phyloP scores from a whole-genome alignment of 805 yeast genomes.

The Aciculoconidium aculeatum region DNA sequence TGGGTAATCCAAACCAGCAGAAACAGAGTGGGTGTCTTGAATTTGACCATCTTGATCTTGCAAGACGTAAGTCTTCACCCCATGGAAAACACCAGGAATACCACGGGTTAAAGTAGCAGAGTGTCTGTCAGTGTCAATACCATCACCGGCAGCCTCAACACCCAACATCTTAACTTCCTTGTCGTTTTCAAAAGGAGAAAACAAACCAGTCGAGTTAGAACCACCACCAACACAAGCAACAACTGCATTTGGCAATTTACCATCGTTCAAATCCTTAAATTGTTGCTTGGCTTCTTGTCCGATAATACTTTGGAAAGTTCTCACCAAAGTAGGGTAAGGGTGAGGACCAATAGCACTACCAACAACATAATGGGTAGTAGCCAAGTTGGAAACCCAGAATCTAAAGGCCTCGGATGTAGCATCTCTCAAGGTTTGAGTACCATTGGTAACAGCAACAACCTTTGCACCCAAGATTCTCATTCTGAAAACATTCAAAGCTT shows the following conservation, averaged over 20 bases:
- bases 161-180: conserved; percentile 75
- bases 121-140: conserved; percentile 81
- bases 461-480: conserved; percentile 95
- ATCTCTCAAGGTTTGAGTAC: conserved; percentile 94
- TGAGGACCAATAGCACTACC: conserved; percentile 99
- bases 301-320: conserved; percentile 96
- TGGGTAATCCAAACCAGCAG: conserved; percentile 98
- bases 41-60: conserved; percentile 94
- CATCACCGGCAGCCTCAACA: conserved; percentile 99
- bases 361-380: conserved; percentile 87
- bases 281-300: conserved; percentile 94
- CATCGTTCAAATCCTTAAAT: conserved; percentile 70
- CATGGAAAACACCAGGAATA: conserved; percentile 95
- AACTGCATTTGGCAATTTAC: conserved; percentile 84
- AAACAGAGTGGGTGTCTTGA: conserved; percentile 94
- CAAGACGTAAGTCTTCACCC: conserved; percentile 89
- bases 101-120: conserved; percentile 96
- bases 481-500: conserved; percentile 95
- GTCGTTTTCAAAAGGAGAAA: conserved; percentile 88
- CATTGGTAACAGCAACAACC: conserved; percentile 88
- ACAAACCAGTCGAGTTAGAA: conserved; percentile 93
- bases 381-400: conserved; percentile 85
- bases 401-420: conserved; percentile 98
- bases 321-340: conserved; percentile 96
- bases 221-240: conserved; percentile 99